Evolutionary conservation across 2,329 filamentous ascomycete genomes (phyloP), one percentile per base, ranked within the genome.

Genomic region (Aspergillus candidus): DNA sequence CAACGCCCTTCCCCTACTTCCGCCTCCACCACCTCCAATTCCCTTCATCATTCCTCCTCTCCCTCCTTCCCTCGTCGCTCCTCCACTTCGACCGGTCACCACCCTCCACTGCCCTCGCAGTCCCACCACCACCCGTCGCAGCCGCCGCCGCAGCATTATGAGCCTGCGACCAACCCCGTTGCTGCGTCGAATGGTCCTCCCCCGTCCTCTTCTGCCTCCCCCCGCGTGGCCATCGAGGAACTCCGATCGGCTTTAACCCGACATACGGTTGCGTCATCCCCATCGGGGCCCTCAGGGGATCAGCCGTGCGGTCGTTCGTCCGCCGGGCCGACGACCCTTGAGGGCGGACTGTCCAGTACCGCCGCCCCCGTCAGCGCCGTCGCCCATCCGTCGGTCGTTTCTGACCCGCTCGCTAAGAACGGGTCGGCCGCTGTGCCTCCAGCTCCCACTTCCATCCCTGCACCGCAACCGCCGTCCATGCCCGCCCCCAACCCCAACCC

Each of bases 221-320:
- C 60, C 33, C 61, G 62, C 46, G 42, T 63, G 50, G 62, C 63
- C 49, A 65, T 68, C 55, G 65, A 68, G 57, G 65, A 68, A 54
- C 58, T 68, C 34, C 65, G 65, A 37, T 62, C 65, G 38, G 65
- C 65, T 43, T 41, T 68, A 48, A 67, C 59, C 40, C 57, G 58
- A 32, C 63, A 68, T 54, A 62, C 65, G 38, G 65, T 68, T 55
- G 62, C 62, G 49, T 53, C 62, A 15, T 41, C 58, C 43, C 58
- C 62, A 40, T 51, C 57, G 52, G 56, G 56, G 51, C 57, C 54
- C 49, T 58, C 57, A 59, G 62, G 60, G 56, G 60, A 61, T 58
- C 56, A 51, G 47, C 56, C 57, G 51, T 56, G 56, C 53, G 58
- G 61, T 52, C 61, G 58, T 43, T 59, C 63, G 54, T 60, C 65